Base-by-base conservation (phyloP, 2,329 filamentous ascomycete genomes). In the Hymenoscyphus repandus region DNA sequence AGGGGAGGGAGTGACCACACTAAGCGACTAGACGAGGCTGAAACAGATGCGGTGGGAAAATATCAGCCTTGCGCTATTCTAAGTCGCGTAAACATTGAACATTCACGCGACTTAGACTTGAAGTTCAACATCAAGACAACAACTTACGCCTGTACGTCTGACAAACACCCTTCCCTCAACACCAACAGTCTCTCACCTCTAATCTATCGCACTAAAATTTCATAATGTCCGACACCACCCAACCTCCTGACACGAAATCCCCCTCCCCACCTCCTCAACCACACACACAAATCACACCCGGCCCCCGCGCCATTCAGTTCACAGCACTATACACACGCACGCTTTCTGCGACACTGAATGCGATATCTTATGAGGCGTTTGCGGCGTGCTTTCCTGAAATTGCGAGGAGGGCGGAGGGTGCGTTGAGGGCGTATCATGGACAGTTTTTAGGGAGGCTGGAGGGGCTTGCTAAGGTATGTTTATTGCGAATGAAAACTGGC, bases 321-420 rank as follows among this genome's bases (percentile, higher is more conserved):
- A 73, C 75, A 47, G 69, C 74, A 48, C 70, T 82, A 32, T 82
- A 81, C 63, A 70, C 71, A 48, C 68, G 71, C 51, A 74, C 74
- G 27, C 73, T 84, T 20, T 58, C 66, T 41, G 74, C 74, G 58
- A 83, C 81, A 2, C 72, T 85, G 31, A 69, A 66, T 57, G 76
- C 78, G 62, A 71, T 84, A 49, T 73, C 69, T 56, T 80, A 74
- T 69, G 72, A 76, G 44, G 80, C 79, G 64, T 77, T 85, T 58
- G 75, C 75, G 2, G 70, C 75, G 1, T 85, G 82, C 67, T 85
- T 82, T 64, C 81, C 82, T 39, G 80, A 76, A 17, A 71, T 83
- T n/a, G 74, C 78, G 15, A 63, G 67, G 36, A 68, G 72, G 54
- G 74, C 78, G 17, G 76, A 77, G 20, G 69, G 66, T 6, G 72